Evolutionary conservation across 331 rosid genomes (phyloP).

Genomic region (Rosa hybrid): DNA sequence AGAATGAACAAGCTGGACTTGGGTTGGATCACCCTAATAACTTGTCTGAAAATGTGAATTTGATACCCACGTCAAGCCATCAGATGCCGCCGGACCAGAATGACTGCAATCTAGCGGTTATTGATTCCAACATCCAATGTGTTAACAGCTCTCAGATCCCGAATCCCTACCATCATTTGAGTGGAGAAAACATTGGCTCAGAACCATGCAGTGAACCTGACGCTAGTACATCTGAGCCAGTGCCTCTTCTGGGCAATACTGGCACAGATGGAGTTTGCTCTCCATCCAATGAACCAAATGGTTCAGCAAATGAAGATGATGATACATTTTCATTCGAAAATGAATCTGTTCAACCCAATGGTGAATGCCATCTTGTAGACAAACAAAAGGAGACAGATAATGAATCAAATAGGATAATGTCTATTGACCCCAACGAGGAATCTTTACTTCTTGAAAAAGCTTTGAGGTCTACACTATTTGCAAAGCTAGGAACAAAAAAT

Average conservation of each 20-base stretch:
- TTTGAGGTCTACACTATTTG: slow-evolving; percentile 81
- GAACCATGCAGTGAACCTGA: slow-evolving; percentile 76
- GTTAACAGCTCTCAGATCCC: slow-evolving; percentile 40
- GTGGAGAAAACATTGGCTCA: slow-evolving; percentile 56
- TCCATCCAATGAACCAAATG: slow-evolving; percentile 60
- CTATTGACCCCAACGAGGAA: slow-evolving; percentile 49
- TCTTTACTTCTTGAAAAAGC: slow-evolving; percentile 82
- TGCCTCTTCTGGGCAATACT: slow-evolving; percentile 53
- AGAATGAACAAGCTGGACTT: slow-evolving; percentile 53
- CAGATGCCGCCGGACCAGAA: slow-evolving; percentile 54
- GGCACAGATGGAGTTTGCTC: slow-evolving; percentile 55
- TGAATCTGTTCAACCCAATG: slow-evolving; percentile 43
- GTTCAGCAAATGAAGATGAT: slow-evolving; percentile 75
- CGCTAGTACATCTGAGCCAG: slow-evolving; percentile 77
- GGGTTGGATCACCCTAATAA: slow-evolving; percentile 48
- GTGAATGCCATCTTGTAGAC: slow-evolving; percentile 33
- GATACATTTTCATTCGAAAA: slow-evolving; percentile 56
- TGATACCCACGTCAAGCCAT: slow-evolving; percentile 48
- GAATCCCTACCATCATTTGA: slow-evolving; percentile 35
- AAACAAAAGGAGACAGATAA: slow-evolving; percentile 36
- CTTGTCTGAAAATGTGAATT: slow-evolving; percentile 54
- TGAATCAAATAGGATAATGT: slow-evolving; percentile 33
- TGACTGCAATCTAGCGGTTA: slow-evolving; percentile 48
- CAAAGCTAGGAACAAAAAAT: slow-evolving; percentile 55
- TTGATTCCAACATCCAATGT: slow-evolving; percentile 53